These are phyloP conservation scores for Curvularia lunata DNA, from an alignment of 2,329 filamentous ascomycete genomes.

Conservation along the genomic window DNA sequence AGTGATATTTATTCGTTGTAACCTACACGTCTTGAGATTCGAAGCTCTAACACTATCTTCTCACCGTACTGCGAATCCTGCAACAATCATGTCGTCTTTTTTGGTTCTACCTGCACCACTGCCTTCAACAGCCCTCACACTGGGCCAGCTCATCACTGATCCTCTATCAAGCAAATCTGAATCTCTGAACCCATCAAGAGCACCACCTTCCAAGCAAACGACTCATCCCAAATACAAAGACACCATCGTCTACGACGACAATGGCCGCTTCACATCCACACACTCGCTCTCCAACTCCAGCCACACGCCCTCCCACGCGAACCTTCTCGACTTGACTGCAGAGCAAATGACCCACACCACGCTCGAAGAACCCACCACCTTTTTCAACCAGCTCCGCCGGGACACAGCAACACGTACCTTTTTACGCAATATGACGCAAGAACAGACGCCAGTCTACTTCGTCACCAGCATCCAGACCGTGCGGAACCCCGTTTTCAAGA, in stretches of 20 bases:
- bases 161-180: constrained; percentile 26
- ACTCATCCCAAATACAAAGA: constrained; percentile 25
- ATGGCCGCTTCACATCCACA: constrained; percentile 28
- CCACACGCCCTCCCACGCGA: constrained; percentile 9
- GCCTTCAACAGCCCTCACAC: constrained; percentile 25
- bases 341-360: constrained; percentile 25
- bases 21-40: not conserved
- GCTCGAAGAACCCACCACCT: constrained; percentile 22
- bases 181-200: constrained; percentile 23
- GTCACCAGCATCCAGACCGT: constrained; percentile 57
- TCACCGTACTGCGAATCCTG: not conserved
- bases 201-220: constrained; percentile 12
- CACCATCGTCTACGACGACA: constrained; percentile 23
- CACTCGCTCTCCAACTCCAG: constrained; percentile 15
- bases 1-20: not conserved
- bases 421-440: constrained; percentile 43
- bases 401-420: constrained; percentile 28
- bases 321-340: constrained; percentile 26
- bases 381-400: constrained; percentile 34
- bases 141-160: constrained; percentile 40
- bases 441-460: constrained; percentile 55
- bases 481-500: constrained; percentile 32
- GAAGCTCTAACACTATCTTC: not conserved
- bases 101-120: constrained; percentile 35
- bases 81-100: constrained; percentile 28